phyloP scores from a whole-genome alignment of 495 filamentous ascomycete genomes.

The Penicillium antarcticum region DNA sequence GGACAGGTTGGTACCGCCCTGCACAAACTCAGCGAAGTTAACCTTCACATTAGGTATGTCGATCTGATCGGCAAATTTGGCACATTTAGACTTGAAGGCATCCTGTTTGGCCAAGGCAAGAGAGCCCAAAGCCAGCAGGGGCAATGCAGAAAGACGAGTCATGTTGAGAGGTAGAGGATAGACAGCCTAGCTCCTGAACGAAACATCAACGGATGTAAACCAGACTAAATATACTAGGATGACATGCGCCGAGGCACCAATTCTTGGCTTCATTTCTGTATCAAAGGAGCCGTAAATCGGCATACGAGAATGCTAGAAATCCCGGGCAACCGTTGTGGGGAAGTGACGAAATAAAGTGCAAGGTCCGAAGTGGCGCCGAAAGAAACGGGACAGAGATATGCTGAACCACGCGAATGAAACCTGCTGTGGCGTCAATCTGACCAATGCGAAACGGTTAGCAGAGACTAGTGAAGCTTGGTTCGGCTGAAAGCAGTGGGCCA shows the following conservation, averaged over 20 bases:
- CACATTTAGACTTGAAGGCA: slow-evolving; percentile 29
- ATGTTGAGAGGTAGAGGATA: neutral
- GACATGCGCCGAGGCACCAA: neutral
- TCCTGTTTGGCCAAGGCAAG: slow-evolving; percentile 26
- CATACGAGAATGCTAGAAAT: too few relatives aligned
- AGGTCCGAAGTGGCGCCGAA: neutral
- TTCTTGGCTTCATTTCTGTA: too few relatives aligned
- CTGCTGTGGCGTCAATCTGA: neutral
- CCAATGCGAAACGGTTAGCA: neutral
- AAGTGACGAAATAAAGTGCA: neutral
- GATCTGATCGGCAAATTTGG: slow-evolving; percentile 29
- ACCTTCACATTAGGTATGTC: slow-evolving; percentile 35
- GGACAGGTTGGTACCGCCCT: slow-evolving; percentile 46
- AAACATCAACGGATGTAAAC: too few relatives aligned
- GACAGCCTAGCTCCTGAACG: too few relatives aligned
- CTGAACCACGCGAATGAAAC: too few relatives aligned
- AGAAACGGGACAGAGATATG: too few relatives aligned
- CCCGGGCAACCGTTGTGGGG: too few relatives aligned
- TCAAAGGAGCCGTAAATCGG: too few relatives aligned
- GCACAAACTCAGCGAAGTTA: slow-evolving; percentile 40
- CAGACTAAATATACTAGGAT: too few relatives aligned
- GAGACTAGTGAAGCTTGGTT: neutral
- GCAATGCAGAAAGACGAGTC: slow-evolving; percentile 15
- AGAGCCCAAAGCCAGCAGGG: slow-evolving; percentile 22
- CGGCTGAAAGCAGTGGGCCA: too few relatives aligned